These are phyloP conservation scores for Kalmusia sp. DNA, from an alignment of 2,329 filamentous ascomycete species.

Conservation along the genomic window DNA sequence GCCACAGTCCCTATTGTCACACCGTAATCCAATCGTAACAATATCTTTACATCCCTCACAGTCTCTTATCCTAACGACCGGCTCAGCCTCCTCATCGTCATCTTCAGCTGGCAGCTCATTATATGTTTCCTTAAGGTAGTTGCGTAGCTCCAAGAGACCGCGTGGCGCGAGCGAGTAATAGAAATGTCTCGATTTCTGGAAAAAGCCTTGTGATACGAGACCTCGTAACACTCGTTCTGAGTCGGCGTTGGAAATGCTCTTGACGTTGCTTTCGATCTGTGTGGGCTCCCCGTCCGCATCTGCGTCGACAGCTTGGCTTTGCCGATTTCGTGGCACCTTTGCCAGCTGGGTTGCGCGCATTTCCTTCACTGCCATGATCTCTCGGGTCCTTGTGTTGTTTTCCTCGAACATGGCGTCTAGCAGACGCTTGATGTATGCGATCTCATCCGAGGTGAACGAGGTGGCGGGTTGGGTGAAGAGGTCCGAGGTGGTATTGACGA, in stretches of 20 bases:
- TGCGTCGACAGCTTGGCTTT: slow-evolving; percentile 28
- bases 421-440: slow-evolving; percentile 85
- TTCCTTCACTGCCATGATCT: slow-evolving; percentile 81
- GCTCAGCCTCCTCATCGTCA: slow-evolving; percentile 56
- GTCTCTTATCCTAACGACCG: slow-evolving; percentile 73
- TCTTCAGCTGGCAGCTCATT: slow-evolving; percentile 73
- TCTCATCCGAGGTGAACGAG: slow-evolving; percentile 79
- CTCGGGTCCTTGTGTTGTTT: slow-evolving; percentile 79
- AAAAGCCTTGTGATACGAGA: slow-evolving; percentile 82
- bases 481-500: slow-evolving; percentile 90
- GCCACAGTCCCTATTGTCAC: slow-evolving; percentile 35
- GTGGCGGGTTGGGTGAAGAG: slow-evolving; percentile 87
- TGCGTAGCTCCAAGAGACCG: slow-evolving; percentile 81
- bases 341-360: slow-evolving; percentile 79
- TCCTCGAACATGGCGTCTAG: slow-evolving; percentile 92
- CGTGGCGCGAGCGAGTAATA: slow-evolving; percentile 81
- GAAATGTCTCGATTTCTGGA: slow-evolving; percentile 73
- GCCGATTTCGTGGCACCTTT: slow-evolving; percentile 46
- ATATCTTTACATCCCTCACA: slow-evolving; percentile 91
- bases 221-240: slow-evolving; percentile 75
- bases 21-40: slow-evolving; percentile 68
- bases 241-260: slow-evolving; percentile 74
- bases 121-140: slow-evolving; percentile 87
- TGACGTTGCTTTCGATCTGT: slow-evolving; percentile 44
- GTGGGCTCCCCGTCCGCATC: slow-evolving; percentile 40